Evolutionary conservation across 208 protist genomes (phyloP), one percentile per base, ranked within the genome.

Genomic region (Trypanosoma congolense): DNA sequence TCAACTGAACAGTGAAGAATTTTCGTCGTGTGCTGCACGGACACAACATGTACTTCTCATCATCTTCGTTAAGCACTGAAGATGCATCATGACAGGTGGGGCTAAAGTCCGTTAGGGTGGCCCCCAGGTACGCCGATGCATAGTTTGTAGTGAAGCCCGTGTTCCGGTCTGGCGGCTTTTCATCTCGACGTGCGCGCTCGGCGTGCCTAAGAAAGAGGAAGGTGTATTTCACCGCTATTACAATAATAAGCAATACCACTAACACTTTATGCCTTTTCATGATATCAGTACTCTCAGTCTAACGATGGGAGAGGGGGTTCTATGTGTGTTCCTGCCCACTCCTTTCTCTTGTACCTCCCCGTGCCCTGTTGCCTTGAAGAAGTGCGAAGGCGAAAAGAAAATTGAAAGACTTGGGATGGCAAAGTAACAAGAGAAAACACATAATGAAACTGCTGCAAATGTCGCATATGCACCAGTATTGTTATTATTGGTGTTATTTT

Each of bases 1-100:
- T 61, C 16, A 77, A 54, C 30, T 77, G 71, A 4, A 77, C 71
- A 26, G 65, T 67, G 22, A 77, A 73, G 14, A 60, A 38, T 35
- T 77, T 77, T 26, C 54, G 19, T 18, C 18, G 0, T 21, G 54
- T 60, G 21, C 50, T 42, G 25, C 71, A 77, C 1, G 48, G 35
- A 33, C 64, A 72, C 30, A 77, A 55, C 71, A 77, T 73, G 46
- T 77, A 77, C 35, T 68, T 73, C 19, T 73, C 65, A 16, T 8
- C 44, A 35, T 73, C 64, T 3, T 77, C 65, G 45, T 54, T 68
- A 3, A 77, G 43, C 12, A 77, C 42, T 4, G 65, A 54, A 21
- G 54, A 65, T 16, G 56, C 56, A 40, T 59, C 65, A 22, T 70
- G 56, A 42, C 65, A 72, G 2, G 44, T 48, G 28, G 21, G 53